Conservation (phyloP, 345 rosid species). For the Melaleuca alternifolia region DNA sequence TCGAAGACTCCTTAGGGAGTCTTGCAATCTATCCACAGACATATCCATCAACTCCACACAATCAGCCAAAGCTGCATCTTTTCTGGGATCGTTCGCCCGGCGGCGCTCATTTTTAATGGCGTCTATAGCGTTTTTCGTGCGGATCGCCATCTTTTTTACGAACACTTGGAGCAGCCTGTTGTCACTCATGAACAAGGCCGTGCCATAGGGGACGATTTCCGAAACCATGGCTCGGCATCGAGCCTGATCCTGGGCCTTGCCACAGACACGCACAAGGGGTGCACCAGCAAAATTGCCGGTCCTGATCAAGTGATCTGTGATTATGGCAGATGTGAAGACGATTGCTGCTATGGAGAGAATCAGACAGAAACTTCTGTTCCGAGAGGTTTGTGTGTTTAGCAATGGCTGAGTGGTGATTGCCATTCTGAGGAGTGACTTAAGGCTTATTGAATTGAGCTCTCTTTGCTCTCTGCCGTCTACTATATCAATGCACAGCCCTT, state of each 20-base stretch:
- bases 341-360: conserved; percentile 29
- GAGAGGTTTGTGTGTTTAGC: conserved; percentile 18
- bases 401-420: conserved; percentile 29
- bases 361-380: conserved; percentile 13
- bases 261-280: conserved; percentile 17
- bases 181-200: conserved; percentile 6
- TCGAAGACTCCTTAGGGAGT: conserved; percentile 36
- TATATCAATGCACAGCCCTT: background rate
- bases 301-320: conserved; percentile 6
- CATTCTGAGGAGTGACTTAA: conserved; percentile 4
- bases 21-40: conserved; percentile 36
- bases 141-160: conserved; percentile 17
- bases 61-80: conserved; percentile 30
- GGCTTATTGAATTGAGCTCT: background rate
- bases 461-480: background rate
- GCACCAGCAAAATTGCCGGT: background rate
- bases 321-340: conserved; percentile 18
- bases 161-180: conserved; percentile 24
- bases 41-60: conserved; percentile 51
- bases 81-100: conserved; percentile 23
- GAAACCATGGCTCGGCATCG: conserved; percentile 33
- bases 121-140: conserved; percentile 8
- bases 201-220: conserved; percentile 11
- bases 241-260: conserved; percentile 20
- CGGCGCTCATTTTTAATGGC: conserved; percentile 1